A percentile compares a stretch with the other conserved stretches of the same genome.
These are phyloP conservation scores for Aspergillus homomorphus DNA, from an alignment of 495 filamentous ascomycete genomes.

Conservation along the genomic window DNA sequence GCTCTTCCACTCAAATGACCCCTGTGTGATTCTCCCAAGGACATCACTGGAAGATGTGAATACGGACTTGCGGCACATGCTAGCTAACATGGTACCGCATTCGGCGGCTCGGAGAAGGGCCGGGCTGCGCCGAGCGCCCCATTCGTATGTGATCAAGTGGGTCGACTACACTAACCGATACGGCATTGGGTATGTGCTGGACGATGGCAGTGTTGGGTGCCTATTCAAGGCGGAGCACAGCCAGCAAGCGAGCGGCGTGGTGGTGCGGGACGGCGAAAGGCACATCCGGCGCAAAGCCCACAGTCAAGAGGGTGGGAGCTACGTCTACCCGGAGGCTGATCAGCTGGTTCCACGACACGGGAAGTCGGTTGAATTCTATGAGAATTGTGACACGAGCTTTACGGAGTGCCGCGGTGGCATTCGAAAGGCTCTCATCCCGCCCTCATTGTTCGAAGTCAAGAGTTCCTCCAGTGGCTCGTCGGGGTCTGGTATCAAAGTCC, in stretches of 20 bases:
- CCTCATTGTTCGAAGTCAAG: slow-evolving; percentile 53
- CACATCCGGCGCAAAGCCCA: slow-evolving; percentile 50
- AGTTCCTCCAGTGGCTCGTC: slow-evolving; percentile 17
- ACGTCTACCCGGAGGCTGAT: slow-evolving; percentile 55
- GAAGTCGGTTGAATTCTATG: slow-evolving; percentile 72
- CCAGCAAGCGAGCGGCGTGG: slow-evolving; percentile 61
- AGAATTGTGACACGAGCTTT: slow-evolving; percentile 58
- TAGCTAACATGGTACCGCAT: slow-evolving; percentile 37
- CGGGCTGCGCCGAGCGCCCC: slow-evolving; percentile 32
- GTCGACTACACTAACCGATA: slow-evolving; percentile 94
- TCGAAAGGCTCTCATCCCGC: slow-evolving; percentile 56
- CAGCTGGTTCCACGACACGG: slow-evolving; percentile 64
- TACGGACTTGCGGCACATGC: slow-evolving; percentile 40
- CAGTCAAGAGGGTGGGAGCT: slow-evolving; percentile 52
- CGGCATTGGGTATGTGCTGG: slow-evolving; percentile 80
- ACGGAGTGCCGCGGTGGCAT: slow-evolving; percentile 52
- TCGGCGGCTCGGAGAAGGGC: slow-evolving; percentile 35
- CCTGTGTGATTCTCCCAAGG: slow-evolving; percentile 34
- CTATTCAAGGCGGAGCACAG: slow-evolving; percentile 66
- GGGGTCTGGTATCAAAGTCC: slow-evolving; percentile 39
- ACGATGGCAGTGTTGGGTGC: slow-evolving; percentile 79
- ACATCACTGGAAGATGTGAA: slow-evolving; percentile 43
- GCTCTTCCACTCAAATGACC: slow-evolving; percentile 38
- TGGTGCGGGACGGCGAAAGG: slow-evolving; percentile 61
- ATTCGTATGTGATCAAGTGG: slow-evolving; percentile 75